Conservation (phyloP, 306 rosid genomes). For the Acacia melanoxylon region DNA sequence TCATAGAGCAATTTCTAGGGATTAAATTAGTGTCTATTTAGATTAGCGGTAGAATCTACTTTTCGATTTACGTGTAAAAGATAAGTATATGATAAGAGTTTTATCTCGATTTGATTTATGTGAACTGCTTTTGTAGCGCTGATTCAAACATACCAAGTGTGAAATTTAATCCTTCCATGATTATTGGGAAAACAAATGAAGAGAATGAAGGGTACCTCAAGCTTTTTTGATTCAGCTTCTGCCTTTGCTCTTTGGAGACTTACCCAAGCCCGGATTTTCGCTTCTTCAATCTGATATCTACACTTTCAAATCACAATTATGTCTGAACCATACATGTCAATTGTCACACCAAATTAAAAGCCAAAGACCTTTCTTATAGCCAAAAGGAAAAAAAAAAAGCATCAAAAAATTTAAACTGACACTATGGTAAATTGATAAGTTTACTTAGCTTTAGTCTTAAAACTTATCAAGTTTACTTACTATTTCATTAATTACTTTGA, state of each 20-base stretch:
- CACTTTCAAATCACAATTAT: not conserved
- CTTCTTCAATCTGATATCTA: conserved; percentile 1
- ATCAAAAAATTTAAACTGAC: not conserved
- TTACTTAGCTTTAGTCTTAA: not conserved
- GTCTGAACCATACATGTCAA: no score
- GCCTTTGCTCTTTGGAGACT: not conserved
- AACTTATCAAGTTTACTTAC: no score
- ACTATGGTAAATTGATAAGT: not conserved
- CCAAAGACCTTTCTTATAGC: no score
- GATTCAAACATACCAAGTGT: no score
- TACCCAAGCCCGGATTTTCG: not conserved
- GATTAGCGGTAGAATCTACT: no score
- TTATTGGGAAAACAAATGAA: not conserved
- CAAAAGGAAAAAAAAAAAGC: not conserved
- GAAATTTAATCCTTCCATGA: not conserved
- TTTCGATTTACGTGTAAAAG: no score
- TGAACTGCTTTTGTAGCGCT: no score
- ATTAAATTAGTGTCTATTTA: no score
- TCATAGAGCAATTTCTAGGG: no score
- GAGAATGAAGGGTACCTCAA: not conserved
- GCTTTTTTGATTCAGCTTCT: not conserved
- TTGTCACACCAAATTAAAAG: not conserved
- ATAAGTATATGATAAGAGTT: no score
- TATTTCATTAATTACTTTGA: not conserved
- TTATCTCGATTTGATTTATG: no score